A percentile compares a stretch with the other conserved stretches of the same genome.
phyloP scores from a whole-genome alignment of 2,329 filamentous ascomycete genomes.

The Anisogramma anomala region DNA sequence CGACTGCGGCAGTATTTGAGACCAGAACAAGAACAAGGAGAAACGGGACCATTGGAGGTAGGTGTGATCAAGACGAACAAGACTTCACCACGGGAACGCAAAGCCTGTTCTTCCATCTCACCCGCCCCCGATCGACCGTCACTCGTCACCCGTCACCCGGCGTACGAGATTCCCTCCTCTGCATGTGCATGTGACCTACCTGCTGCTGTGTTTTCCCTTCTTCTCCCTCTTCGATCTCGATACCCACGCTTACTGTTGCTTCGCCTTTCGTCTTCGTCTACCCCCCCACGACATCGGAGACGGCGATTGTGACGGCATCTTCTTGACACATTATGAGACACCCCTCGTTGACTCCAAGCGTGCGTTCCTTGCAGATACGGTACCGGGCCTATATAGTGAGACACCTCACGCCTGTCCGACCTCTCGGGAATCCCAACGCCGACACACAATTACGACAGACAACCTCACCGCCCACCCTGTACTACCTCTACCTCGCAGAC shows the following conservation, averaged over 20 bases:
- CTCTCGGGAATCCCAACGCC: background rate
- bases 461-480: conserved; percentile 2
- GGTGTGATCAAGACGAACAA: conserved; percentile 1
- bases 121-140: background rate
- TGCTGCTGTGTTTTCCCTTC: too few relatives aligned
- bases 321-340: conserved; percentile 2
- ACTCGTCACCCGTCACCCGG: background rate
- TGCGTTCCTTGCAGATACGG: conserved; percentile 9
- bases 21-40: background rate
- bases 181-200: too few relatives aligned
- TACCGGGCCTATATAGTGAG: conserved; percentile 1
- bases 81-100: background rate
- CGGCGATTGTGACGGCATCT: conserved; percentile 4
- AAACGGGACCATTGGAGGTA: background rate
- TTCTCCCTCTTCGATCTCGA: too few relatives aligned
- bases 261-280: conserved; percentile 4
- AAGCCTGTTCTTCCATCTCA: background rate
- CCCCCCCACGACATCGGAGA: background rate
- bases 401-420: conserved; percentile 4
- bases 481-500: background rate
- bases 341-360: conserved; percentile 9
- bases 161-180: background rate
- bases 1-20: background rate
- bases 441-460: background rate
- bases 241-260: too few relatives aligned